Conservation (phyloP, 495 filamentous ascomycete genomes). For the Apiosordaria backusii region DNA sequence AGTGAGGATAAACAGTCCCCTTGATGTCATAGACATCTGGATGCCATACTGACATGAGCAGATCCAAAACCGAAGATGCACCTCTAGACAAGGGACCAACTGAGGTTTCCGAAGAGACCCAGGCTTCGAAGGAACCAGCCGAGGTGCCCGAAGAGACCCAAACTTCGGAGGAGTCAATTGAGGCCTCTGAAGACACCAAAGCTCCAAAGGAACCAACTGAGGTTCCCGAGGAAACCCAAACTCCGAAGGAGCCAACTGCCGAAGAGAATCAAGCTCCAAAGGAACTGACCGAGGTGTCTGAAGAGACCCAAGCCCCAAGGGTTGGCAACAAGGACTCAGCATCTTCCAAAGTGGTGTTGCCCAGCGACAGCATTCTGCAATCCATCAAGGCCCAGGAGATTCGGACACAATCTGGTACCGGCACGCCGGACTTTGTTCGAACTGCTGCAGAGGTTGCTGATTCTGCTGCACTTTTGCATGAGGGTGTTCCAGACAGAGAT, state of each 20-base stretch:
- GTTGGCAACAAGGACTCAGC: neutral
- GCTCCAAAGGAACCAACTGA: neutral
- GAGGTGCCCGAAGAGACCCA: neutral
- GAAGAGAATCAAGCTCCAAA: neutral
- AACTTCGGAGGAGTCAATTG: too few species aligned
- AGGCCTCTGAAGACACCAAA: neutral
- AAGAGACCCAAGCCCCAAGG: neutral
- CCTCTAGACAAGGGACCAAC: neutral
- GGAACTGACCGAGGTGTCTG: neutral
- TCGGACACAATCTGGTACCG: slow-evolving; percentile 16
- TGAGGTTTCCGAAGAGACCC: neutral
- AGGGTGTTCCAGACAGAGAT: slow-evolving; percentile 29
- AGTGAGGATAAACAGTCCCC: slow-evolving; percentile 8
- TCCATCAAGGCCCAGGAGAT: neutral
- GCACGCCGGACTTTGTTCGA: slow-evolving; percentile 24
- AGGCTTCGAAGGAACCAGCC: neutral
- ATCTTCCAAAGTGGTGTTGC: neutral
- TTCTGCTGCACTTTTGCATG: slow-evolving; percentile 38
- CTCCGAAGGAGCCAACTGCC: neutral
- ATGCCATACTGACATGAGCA: neutral
- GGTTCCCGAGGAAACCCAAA: neutral
- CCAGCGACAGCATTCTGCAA: slow-evolving; percentile 2
- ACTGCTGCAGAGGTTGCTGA: slow-evolving; percentile 43
- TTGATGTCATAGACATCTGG: neutral
- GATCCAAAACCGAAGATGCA: neutral